phyloP scores from a whole-genome alignment of 345 rosid species.

The Eutrema yunnanense region DNA sequence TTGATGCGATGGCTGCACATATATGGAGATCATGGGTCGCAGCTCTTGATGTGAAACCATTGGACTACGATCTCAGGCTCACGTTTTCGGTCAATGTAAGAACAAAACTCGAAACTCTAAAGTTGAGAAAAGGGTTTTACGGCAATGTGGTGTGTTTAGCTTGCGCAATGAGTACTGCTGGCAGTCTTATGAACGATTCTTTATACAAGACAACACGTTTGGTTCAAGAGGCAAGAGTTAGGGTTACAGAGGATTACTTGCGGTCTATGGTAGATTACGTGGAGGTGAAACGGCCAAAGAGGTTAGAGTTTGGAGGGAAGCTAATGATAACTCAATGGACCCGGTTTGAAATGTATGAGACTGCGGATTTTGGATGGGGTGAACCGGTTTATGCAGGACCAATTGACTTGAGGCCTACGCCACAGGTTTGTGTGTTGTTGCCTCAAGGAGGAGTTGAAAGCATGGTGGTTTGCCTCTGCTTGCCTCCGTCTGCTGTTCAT shows the following conservation, averaged over 20 bases:
- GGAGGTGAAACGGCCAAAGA: conserved; percentile 57
- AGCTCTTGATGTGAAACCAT: conserved; percentile 72
- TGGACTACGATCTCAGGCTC: conserved; percentile 61
- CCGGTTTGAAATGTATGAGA: conserved; percentile 68
- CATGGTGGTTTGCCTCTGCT: conserved; percentile 72
- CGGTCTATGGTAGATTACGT: conserved; percentile 66
- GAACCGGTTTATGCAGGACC: conserved; percentile 80
- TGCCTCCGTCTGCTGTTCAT: conserved; percentile 57
- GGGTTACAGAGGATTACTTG: conserved; percentile 68
- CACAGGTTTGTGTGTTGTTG: conserved; percentile 83
- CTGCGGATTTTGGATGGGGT: conserved; percentile 92
- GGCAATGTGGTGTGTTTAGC: conserved; percentile 84
- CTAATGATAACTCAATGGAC: conserved; percentile 93
- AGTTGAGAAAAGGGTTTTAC: conserved; percentile 61
- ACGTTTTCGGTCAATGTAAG: conserved; percentile 85
- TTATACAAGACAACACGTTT: conserved; percentile 45
- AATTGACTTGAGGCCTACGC: conserved; percentile 81
- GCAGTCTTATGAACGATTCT: conserved; percentile 43
- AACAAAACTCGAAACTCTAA: conserved; percentile 50
- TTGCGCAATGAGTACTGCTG: conserved; percentile 58
- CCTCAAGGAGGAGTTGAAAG: conserved; percentile 56
- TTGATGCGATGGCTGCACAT: conserved; percentile 89
- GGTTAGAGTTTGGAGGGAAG: conserved; percentile 86
- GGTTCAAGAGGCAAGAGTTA: conserved; percentile 58
- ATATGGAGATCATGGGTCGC: conserved; percentile 93